Evolutionary conservation across 257 asterid species (phyloP), one percentile per base, ranked within the genome.

Genomic region (Salvia rosmarinus): DNA sequence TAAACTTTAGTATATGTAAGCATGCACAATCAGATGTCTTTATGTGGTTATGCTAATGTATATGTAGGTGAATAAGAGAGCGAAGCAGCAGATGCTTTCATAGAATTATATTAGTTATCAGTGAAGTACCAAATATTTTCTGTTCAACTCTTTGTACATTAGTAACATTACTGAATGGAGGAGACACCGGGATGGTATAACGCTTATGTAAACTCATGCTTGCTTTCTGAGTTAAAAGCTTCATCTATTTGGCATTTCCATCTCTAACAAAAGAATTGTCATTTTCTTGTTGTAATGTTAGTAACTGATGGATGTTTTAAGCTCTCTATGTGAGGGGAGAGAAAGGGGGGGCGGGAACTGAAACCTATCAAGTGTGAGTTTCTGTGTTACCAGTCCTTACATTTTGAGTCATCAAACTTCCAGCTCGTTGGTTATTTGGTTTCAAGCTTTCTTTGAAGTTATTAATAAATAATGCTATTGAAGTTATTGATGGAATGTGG

Each of bases 1-100:
- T 10, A 59, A 39, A 25, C 44, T 42, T 63, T 28, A 6, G 21
- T 40, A 28, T 51, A 42, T 17, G 13, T 25, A 50, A 35, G 35
- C 44, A 50, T 40, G 71, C 9, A 32, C 10, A 11, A 56, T 52
- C 49, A 42, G 52, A 43, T 67, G n/a, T 52, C 7, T 51, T n/a
- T 66, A 23, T 25, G 60, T 69, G 44, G 37, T 35, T 50, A 50
- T 49, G 64, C 49, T 52, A 16, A n/a, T 35, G 58, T 44, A 75
- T 25, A 6, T 28, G 62, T 59, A 20, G 79, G 17, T 14, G 46
- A 63, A 74, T 64, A 66, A 39, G 19, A 49, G 37, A 43, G 14
- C n/a, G 20, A 56, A 49, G 11, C 56, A 65, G 58, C 60, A 23
- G 58, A 44, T 20, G 30, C 64, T 60, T 64, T 11, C 30, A 28